A percentile compares a stretch with the other conserved stretches of the same genome.
These are phyloP conservation scores for Cordyceps cateniannulata DNA, from an alignment of 2,329 filamentous ascomycete genomes.

Conservation along the genomic window DNA sequence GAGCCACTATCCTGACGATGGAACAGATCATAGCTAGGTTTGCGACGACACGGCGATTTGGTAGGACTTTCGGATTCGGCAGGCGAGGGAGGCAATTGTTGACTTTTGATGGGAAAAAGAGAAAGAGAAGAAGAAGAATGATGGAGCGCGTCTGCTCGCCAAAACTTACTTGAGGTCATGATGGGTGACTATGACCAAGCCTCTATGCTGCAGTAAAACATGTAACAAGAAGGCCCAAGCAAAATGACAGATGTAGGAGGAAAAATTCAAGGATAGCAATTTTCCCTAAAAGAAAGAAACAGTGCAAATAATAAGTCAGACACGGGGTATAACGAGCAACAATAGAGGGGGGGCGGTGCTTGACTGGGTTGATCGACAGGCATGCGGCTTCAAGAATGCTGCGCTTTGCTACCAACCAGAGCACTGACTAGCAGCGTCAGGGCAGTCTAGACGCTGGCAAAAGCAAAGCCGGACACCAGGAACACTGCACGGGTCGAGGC, in stretches of 20 bases:
- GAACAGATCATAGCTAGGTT: constrained; percentile 9
- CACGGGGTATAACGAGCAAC: neutral
- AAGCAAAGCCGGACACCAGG: neutral
- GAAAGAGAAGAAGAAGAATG: constrained; percentile 25
- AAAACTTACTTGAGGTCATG: constrained; percentile 42
- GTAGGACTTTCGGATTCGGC: constrained; percentile 14
- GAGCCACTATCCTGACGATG: neutral
- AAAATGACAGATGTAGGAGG: neutral
- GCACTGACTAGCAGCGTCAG: neutral
- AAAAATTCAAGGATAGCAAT: neutral
- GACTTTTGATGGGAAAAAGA: constrained; percentile 25
- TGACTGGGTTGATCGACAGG: constrained; percentile 7
- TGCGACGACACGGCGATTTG: neutral
- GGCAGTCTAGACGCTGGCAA: neutral
- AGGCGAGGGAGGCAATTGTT: constrained; percentile 14
- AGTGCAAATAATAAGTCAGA: constrained; percentile 8
- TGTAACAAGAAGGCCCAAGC: constrained; percentile 10
- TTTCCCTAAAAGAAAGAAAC: constrained; percentile 4
- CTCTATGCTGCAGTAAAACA: constrained; percentile 18
- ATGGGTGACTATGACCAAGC: constrained; percentile 28
- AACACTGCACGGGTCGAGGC: neutral
- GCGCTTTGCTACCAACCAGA: neutral
- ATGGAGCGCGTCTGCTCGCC: constrained; percentile 31
- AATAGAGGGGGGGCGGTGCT: constrained; percentile 8
- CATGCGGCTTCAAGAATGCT: constrained; percentile 7